phyloP scores from a whole-genome alignment of 1,139 yeast genomes.

The Candida smagusa region DNA sequence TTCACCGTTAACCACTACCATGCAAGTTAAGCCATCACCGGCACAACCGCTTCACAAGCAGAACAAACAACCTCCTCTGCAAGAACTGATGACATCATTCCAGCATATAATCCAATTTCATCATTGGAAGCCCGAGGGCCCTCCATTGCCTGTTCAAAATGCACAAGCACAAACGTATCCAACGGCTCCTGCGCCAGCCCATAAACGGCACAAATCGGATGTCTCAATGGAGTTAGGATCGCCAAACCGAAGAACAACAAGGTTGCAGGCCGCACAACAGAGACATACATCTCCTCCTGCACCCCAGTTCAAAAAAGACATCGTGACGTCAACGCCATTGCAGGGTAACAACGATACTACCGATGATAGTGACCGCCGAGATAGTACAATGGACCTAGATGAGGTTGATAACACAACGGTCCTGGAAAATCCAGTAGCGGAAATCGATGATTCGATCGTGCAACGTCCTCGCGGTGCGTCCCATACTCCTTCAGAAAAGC shows the following conservation, averaged over 20 bases:
- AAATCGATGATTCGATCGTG: constrained; percentile 4
- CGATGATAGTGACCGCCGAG: constrained; percentile 9
- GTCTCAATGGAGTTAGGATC: constrained; percentile 15
- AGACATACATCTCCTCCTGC: constrained; percentile 1
- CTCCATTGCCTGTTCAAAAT: constrained; percentile 8
- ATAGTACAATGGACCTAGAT: constrained; percentile 12
- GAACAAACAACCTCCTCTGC: constrained; percentile 37
- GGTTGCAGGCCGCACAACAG: constrained; percentile 1
- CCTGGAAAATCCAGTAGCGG: constrained; percentile 9
- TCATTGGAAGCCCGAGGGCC: constrained; percentile 49
- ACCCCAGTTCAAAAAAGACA: constrained; percentile 3
- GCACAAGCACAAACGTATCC: constrained; percentile 1
- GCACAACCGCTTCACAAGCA: constrained; percentile 45
- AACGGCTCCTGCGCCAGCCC: constrained; percentile 4
- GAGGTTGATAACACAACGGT: constrained; percentile 10
- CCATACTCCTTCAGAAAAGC: constrained; percentile 6
- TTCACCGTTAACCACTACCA: constrained; percentile 25
- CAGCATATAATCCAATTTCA: constrained; percentile 53
- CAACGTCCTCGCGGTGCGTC: constrained; percentile 3
- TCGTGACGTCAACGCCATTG: constrained; percentile 9
- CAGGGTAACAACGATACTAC: constrained; percentile 10
- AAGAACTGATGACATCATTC: constrained; percentile 50
- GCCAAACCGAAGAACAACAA: constrained; percentile 4
- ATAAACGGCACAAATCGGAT: constrained; percentile 21
- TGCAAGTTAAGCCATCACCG: constrained; percentile 44